Conservation (phyloP, 176 grass and related monocot species). For the Avena sativa region DNA sequence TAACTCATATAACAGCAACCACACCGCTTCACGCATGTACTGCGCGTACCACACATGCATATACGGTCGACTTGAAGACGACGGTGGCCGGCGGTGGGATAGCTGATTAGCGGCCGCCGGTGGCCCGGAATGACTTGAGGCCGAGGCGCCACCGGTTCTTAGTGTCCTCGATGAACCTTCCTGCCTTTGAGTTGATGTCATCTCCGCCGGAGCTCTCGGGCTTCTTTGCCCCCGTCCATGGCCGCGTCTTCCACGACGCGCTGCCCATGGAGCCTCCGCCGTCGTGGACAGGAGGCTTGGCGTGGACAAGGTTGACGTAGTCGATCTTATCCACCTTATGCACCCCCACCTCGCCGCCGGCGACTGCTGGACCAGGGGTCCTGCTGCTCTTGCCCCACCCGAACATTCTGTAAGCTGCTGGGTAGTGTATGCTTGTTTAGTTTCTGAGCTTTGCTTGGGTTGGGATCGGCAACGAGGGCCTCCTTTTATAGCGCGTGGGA, state of each 20-base stretch:
- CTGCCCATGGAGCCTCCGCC: background rate
- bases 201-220: background rate
- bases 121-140: background rate
- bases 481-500: too few species aligned
- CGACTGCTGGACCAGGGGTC: background rate
- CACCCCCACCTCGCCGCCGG: slow-evolving; percentile 31
- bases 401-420: background rate
- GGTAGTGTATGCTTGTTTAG: background rate
- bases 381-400: slow-evolving; percentile 15
- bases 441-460: background rate
- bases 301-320: background rate
- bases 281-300: background rate
- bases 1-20: too few species aligned
- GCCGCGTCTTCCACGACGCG: background rate
- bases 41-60: too few species aligned
- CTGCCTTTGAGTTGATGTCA: slow-evolving; percentile 35
- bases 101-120: slow-evolving; percentile 5
- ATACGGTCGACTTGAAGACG: background rate
- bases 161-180: slow-evolving; percentile 34
- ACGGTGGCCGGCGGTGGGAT: background rate
- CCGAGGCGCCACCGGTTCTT: background rate
- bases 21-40: too few species aligned
- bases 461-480: background rate
- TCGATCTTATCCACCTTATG: slow-evolving; percentile 43
- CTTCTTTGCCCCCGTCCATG: background rate